Percentiles rank a stretch among this genome's conserved stretches.
Conservation (phyloP, 192 early-diverging fungal genomes). For the Paraglomus occultum region DNA sequence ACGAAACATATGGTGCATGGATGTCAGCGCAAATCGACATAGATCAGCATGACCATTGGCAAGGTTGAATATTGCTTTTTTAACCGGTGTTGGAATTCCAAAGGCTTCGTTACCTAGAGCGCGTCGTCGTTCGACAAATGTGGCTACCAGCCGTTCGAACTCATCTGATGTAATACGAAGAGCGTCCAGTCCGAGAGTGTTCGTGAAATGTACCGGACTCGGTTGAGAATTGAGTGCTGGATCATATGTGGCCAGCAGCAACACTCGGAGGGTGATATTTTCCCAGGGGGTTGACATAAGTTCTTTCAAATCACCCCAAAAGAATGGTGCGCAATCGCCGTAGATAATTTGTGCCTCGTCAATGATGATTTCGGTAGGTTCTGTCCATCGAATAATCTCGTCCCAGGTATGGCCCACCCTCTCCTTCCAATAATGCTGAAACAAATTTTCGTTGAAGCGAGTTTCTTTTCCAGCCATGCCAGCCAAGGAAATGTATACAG, state of each 20-base stretch:
- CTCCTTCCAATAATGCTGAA: not conserved
- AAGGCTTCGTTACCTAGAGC: too few relatives aligned
- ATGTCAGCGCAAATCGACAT: constrained; percentile 11
- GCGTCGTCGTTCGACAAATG: too few relatives aligned
- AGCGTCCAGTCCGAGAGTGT: constrained; percentile 16
- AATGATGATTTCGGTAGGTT: not conserved
- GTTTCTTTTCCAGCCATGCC: not conserved
- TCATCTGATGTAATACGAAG: constrained; percentile 3
- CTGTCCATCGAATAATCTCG: not conserved
- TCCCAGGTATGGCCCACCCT: not conserved
- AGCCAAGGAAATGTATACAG: constrained; percentile 9
- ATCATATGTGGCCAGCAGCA: constrained; percentile 7
- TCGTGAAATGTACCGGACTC: constrained; percentile 3
- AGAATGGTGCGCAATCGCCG: not conserved
- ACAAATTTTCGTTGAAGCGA: not conserved
- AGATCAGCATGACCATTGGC: constrained; percentile 16
- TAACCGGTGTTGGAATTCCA: not conserved
- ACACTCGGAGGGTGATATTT: too few relatives aligned
- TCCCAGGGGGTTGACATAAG: constrained; percentile 10
- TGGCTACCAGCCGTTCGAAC: too few relatives aligned
- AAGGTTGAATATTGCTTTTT: constrained; percentile 6
- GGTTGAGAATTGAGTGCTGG: not conserved
- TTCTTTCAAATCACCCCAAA: constrained; percentile 5
- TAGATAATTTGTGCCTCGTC: constrained; percentile 16
- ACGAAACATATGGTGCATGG: not conserved